A percentile compares a stretch with the other conserved stretches of the same genome.
These are phyloP conservation scores for Zasmidium angulare DNA, from an alignment of 2,329 filamentous ascomycete genomes.

Conservation along the genomic window DNA sequence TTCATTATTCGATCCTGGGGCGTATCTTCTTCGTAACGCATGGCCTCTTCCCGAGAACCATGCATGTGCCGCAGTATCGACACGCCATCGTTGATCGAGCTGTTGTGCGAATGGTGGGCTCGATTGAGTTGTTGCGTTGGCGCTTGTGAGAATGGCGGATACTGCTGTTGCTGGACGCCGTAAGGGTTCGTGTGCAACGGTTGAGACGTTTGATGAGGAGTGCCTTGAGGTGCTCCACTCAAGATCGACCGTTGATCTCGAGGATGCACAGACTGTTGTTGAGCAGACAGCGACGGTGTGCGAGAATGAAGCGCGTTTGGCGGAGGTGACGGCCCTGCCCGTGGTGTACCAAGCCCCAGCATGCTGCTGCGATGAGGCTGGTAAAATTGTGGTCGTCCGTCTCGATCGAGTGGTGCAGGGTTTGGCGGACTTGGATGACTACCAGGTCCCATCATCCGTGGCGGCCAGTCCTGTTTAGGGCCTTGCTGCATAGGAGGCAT, in stretches of 20 bases:
- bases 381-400: slow-evolving; percentile 30
- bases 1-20: slow-evolving; percentile 1
- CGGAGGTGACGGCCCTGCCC: slow-evolving; percentile 38
- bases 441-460: slow-evolving; percentile 21
- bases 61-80: slow-evolving; percentile 26
- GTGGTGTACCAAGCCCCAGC: slow-evolving; percentile 29
- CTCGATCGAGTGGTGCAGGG: slow-evolving; percentile 29
- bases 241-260: slow-evolving; percentile 24
- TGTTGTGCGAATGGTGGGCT: slow-evolving; percentile 33
- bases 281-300: slow-evolving; percentile 32
- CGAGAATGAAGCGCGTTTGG: slow-evolving; percentile 35
- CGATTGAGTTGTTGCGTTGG: slow-evolving; percentile 30
- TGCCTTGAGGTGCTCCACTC: slow-evolving; percentile 18
- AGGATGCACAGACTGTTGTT: slow-evolving; percentile 17
- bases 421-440: slow-evolving; percentile 23
- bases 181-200: slow-evolving; percentile 33
- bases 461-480: slow-evolving; percentile 28
- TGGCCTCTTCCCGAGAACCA: slow-evolving; percentile 27
- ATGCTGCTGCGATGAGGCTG: slow-evolving; percentile 28
- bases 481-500: slow-evolving; percentile 17
- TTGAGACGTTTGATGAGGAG: slow-evolving; percentile 24
- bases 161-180: slow-evolving; percentile 19
- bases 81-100: slow-evolving; percentile 24
- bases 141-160: slow-evolving; percentile 25
- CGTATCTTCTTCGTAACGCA: slow-evolving; percentile 24